Percentiles rank a stretch among this genome's conserved stretches.
Evolutionary conservation across 164 flowering plant genomes (phyloP).

Genomic region (Platanus orientalis): DNA sequence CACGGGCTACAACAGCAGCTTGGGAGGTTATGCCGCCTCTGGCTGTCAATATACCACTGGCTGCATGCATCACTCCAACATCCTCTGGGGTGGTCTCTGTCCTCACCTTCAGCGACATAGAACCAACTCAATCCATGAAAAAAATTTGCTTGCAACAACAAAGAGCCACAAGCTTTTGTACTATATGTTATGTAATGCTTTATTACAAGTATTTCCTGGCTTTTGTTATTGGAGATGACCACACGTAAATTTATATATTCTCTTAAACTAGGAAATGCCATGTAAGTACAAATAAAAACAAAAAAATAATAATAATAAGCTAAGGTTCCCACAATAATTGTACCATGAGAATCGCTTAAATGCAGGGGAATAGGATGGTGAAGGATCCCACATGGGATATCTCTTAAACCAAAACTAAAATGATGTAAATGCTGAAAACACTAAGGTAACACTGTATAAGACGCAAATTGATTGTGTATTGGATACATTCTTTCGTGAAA

Average conservation of each 20-base stretch:
- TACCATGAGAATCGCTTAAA: no score
- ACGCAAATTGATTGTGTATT: no score
- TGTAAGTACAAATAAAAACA: background rate
- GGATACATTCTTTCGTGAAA: no score
- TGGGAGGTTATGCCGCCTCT: slow-evolving; percentile 99
- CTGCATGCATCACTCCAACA: slow-evolving; percentile 98
- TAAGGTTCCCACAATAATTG: no score
- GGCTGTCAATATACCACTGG: slow-evolving; percentile 90
- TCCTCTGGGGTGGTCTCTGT: slow-evolving; percentile 98
- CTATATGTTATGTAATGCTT: background rate
- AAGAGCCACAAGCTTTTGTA: no score
- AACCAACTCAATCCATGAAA: background rate
- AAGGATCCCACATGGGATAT: background rate
- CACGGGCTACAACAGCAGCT: slow-evolving; percentile 99
- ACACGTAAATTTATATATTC: background rate
- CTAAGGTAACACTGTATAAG: no score
- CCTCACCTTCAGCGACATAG: slow-evolving; percentile 60
- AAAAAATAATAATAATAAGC: background rate
- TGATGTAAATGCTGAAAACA: no score
- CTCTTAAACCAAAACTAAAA: background rate
- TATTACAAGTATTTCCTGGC: background rate
- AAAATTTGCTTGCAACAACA: no score
- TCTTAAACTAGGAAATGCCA: background rate
- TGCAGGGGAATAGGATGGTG: background rate
- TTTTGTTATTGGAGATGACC: background rate